Evolutionary conservation across 2,329 filamentous ascomycete species (phyloP).

Genomic region (Beauveria asiatica): DNA sequence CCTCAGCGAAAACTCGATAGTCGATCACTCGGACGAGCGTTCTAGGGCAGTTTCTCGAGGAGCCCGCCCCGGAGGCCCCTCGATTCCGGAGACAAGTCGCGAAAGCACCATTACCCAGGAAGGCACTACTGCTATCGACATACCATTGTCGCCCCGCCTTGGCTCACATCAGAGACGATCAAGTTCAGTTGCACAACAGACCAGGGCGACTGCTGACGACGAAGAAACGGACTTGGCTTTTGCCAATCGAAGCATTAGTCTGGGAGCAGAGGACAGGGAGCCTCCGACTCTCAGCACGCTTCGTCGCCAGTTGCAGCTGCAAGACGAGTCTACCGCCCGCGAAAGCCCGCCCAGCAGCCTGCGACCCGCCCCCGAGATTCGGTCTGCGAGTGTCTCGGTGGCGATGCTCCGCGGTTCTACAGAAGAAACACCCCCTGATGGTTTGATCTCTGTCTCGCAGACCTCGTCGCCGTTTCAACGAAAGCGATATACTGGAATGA

Average conservation of each 20-base stretch:
- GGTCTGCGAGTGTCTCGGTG: slow-evolving; percentile 29
- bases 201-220: slow-evolving; percentile 44
- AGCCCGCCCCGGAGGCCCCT: slow-evolving; percentile 18
- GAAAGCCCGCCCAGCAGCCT: slow-evolving; percentile 21
- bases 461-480: slow-evolving; percentile 39
- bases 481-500: slow-evolving; percentile 38
- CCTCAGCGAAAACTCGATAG: slow-evolving; percentile 81
- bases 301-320: slow-evolving; percentile 32
- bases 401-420: slow-evolving; percentile 33
- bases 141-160: slow-evolving; percentile 60
- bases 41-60: slow-evolving; percentile 24
- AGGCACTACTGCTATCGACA: slow-evolving; percentile 61
- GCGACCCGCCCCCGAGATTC: slow-evolving; percentile 35
- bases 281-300: slow-evolving; percentile 58
- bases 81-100: slow-evolving; percentile 24
- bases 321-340: slow-evolving; percentile 22
- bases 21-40: slow-evolving; percentile 24
- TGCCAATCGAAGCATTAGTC: slow-evolving; percentile 58
- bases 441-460: slow-evolving; percentile 30
- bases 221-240: slow-evolving; percentile 54
- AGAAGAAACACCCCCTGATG: slow-evolving; percentile 38
- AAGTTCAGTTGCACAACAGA: slow-evolving; percentile 60
- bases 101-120: slow-evolving; percentile 36
- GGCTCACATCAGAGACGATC: slow-evolving; percentile 51
- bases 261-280: slow-evolving; percentile 57